Conservation (phyloP, 495 filamentous ascomycete genomes). For the Chaetomidium leptoderma region DNA sequence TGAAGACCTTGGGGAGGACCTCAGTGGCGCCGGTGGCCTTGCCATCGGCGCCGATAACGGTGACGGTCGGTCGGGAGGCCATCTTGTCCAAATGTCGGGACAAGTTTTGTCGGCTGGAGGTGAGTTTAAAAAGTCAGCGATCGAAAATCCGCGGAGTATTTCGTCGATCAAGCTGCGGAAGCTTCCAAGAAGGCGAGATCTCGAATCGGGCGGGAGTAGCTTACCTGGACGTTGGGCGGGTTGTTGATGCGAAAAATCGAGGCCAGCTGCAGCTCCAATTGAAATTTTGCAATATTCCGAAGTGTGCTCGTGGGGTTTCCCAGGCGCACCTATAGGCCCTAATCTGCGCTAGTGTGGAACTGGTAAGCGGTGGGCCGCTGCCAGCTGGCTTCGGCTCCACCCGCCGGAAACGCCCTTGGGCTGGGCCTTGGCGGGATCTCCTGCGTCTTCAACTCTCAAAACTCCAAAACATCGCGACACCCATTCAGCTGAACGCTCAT, state of each 20-base stretch:
- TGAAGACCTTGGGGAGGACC: slow-evolving; percentile 92
- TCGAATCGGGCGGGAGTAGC: slow-evolving; percentile 17
- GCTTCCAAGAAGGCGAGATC: slow-evolving; percentile 6
- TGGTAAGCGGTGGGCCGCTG: not conserved
- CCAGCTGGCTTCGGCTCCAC: slow-evolving; percentile 17
- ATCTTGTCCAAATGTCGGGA: slow-evolving; percentile 53
- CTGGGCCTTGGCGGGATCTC: too few species aligned
- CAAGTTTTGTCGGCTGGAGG: slow-evolving; percentile 20
- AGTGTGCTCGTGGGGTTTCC: slow-evolving; percentile 32
- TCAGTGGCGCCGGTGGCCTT: slow-evolving; percentile 77
- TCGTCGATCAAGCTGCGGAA: not conserved
- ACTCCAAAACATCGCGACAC: too few species aligned
- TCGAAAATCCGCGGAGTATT: not conserved
- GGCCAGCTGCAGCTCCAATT: slow-evolving; percentile 30
- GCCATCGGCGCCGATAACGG: slow-evolving; percentile 90
- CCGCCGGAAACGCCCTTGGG: slow-evolving; percentile 10
- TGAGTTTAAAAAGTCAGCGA: slow-evolving; percentile 13
- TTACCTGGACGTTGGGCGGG: slow-evolving; percentile 31
- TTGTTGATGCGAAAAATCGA: slow-evolving; percentile 31
- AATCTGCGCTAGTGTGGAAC: slow-evolving; percentile 27
- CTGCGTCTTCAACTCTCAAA: too few species aligned
- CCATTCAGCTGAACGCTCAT: too few species aligned
- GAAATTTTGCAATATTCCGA: slow-evolving; percentile 36
- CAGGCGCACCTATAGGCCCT: slow-evolving; percentile 26
- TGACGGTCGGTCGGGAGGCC: slow-evolving; percentile 92